phyloP scores from a whole-genome alignment of 306 rosid genomes.

The Prunus padus region DNA sequence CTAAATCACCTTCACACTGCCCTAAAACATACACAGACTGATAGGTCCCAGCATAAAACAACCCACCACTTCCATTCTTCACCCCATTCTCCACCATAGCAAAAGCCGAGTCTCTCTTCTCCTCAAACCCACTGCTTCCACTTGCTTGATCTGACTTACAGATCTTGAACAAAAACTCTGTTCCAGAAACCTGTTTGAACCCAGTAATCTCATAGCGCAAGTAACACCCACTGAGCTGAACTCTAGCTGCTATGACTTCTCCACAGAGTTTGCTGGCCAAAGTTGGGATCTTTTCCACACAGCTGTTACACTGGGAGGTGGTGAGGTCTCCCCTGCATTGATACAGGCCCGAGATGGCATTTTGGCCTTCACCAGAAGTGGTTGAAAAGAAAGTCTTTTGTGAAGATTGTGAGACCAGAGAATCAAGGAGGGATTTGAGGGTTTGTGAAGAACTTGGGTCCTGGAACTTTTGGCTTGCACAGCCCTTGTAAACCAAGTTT shows the following conservation, averaged over 20 bases:
- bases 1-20: slow-evolving; percentile 82
- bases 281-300: slow-evolving; percentile 50
- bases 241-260: slow-evolving; percentile 57
- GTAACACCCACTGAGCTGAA: slow-evolving; percentile 81
- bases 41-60: slow-evolving; percentile 73
- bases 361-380: slow-evolving; percentile 49
- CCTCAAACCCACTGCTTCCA: slow-evolving; percentile 59
- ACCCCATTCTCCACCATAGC: slow-evolving; percentile 59
- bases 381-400: slow-evolving; percentile 59
- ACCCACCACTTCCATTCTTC: slow-evolving; percentile 40
- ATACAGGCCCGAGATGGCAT: slow-evolving; percentile 48
- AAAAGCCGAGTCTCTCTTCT: slow-evolving; percentile 60
- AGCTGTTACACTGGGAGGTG: slow-evolving; percentile 49
- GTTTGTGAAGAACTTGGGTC: slow-evolving; percentile 50
- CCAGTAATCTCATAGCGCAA: slow-evolving; percentile 68
- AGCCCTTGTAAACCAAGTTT: slow-evolving; percentile 68
- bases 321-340: slow-evolving; percentile 95
- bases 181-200: slow-evolving; percentile 50
- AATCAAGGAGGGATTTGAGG: slow-evolving; percentile 48
- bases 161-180: slow-evolving; percentile 55
- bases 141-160: slow-evolving; percentile 51
- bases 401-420: slow-evolving; percentile 46
- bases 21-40: slow-evolving; percentile 73
- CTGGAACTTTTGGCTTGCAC: slow-evolving; percentile 59
- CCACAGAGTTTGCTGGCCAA: slow-evolving; percentile 52